These are phyloP conservation scores for Haplosporangium gracile DNA, from an alignment of 192 early-diverging fungal species.

Conservation along the genomic window DNA sequence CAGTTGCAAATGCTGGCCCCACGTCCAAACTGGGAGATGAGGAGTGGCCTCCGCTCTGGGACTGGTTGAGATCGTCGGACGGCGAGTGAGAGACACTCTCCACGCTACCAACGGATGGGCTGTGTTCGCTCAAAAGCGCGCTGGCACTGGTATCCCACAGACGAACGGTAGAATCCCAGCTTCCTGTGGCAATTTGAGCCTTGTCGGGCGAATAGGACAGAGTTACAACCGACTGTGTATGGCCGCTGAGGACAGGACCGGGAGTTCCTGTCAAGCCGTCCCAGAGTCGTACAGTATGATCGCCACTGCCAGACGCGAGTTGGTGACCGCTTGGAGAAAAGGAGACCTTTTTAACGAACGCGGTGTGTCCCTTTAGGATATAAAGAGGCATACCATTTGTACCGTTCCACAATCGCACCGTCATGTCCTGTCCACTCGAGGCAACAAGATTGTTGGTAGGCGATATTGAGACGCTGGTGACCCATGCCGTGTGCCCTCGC, in stretches of 20 bases:
- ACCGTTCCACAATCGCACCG: constrained; percentile 6
- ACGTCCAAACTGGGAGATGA: background rate
- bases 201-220: background rate
- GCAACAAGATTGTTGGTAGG: background rate
- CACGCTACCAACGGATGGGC: background rate
- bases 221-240: background rate
- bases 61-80: background rate
- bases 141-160: background rate
- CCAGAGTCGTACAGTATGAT: constrained; percentile 6
- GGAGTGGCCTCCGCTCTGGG: background rate
- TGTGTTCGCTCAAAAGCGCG: background rate
- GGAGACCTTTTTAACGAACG: background rate
- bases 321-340: constrained; percentile 17
- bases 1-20: background rate
- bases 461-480: background rate
- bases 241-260: background rate
- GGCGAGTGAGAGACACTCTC: background rate
- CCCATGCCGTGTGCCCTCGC: background rate
- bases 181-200: constrained; percentile 9
- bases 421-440: constrained; percentile 11
- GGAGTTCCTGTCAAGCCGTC: background rate
- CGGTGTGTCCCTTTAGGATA: background rate
- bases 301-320: constrained; percentile 1
- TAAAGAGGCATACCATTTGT: background rate
- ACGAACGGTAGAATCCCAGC: background rate